phyloP scores from a whole-genome alignment of 2,329 filamentous ascomycete species.

The Hymenoscyphus fraxineus region DNA sequence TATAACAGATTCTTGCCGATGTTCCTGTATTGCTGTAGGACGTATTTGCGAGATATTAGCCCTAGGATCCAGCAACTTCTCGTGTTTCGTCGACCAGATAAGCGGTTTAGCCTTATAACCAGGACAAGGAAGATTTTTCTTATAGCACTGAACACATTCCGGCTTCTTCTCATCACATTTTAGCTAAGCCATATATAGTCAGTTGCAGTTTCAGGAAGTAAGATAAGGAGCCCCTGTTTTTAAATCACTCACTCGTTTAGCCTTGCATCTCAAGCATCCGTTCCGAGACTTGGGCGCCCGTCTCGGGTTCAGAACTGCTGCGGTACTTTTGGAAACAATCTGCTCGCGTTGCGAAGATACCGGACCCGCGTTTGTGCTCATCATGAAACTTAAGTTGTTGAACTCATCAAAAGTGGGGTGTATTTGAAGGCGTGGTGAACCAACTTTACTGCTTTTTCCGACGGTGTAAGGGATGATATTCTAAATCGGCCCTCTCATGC shows the following conservation, averaged over 20 bases:
- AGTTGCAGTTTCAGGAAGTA: not conserved
- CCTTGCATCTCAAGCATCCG: slow-evolving; percentile 31
- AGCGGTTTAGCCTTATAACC: slow-evolving; percentile 28
- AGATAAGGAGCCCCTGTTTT: not conserved
- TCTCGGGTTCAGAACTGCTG: slow-evolving; percentile 22
- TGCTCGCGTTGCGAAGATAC: not conserved
- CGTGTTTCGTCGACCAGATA: slow-evolving; percentile 33
- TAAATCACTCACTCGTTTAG: slow-evolving; percentile 25
- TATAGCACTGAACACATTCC: slow-evolving; percentile 27
- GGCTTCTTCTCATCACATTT: slow-evolving; percentile 34
- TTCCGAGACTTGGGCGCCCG: slow-evolving; percentile 29
- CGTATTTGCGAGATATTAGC: not conserved
- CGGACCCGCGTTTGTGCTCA: not conserved
- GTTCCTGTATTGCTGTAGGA: not conserved
- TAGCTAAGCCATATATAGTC: slow-evolving; percentile 20
- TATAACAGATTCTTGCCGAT: not conserved
- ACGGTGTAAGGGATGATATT: not conserved
- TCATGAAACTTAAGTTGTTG: not conserved
- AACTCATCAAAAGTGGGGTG: not conserved
- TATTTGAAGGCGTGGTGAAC: not conserved
- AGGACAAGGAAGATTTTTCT: slow-evolving; percentile 27
- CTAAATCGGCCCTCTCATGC: not conserved
- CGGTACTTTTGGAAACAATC: not conserved
- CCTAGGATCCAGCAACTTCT: slow-evolving; percentile 25
- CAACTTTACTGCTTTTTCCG: not conserved